These are phyloP conservation scores for Phytopythium cucurbitacearum DNA, from an alignment of 352 stramenopile species.

Conservation along the genomic window DNA sequence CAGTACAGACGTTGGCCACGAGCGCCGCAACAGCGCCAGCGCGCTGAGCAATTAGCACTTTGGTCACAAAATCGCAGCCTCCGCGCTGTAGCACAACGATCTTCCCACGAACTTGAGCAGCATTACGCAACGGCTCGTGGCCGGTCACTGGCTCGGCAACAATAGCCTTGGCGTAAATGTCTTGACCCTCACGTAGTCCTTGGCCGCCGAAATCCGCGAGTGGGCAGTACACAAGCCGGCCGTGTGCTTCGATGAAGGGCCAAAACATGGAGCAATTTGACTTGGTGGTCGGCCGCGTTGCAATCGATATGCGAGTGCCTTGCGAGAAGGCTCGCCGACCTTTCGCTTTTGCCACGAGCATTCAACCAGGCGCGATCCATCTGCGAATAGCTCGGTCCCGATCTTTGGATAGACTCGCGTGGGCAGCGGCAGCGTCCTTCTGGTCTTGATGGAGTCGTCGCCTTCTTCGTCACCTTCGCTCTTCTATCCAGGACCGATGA, in stretches of 20 bases:
- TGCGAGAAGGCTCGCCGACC: neutral
- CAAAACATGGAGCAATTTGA: slow-evolving; percentile 45
- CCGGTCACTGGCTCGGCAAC: slow-evolving; percentile 58
- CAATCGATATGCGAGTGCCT: too few relatives aligned
- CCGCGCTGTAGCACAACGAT: slow-evolving; percentile 66
- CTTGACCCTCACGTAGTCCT: slow-evolving; percentile 33
- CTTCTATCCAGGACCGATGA: too few relatives aligned
- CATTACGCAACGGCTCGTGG: slow-evolving; percentile 47
- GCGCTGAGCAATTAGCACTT: slow-evolving; percentile 59
- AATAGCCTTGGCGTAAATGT: slow-evolving; percentile 48
- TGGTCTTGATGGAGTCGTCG: too few relatives aligned
- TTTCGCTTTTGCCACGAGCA: neutral
- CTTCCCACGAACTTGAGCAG: slow-evolving; percentile 33
- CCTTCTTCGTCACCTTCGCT: too few relatives aligned
- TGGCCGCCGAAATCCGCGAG: slow-evolving; percentile 56
- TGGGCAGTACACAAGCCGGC: slow-evolving; percentile 54
- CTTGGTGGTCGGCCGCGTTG: too few relatives aligned
- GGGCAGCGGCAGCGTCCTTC: too few relatives aligned
- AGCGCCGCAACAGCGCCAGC: slow-evolving; percentile 65
- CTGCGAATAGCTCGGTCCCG: too few relatives aligned
- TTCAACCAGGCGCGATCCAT: too few relatives aligned
- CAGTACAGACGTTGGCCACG: slow-evolving; percentile 45
- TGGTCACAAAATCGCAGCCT: slow-evolving; percentile 76
- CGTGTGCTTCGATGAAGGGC: slow-evolving; percentile 64
- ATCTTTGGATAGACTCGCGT: too few relatives aligned